Conservation (phyloP, 169 alveolate species). For the Amoebophrya sp. region DNA sequence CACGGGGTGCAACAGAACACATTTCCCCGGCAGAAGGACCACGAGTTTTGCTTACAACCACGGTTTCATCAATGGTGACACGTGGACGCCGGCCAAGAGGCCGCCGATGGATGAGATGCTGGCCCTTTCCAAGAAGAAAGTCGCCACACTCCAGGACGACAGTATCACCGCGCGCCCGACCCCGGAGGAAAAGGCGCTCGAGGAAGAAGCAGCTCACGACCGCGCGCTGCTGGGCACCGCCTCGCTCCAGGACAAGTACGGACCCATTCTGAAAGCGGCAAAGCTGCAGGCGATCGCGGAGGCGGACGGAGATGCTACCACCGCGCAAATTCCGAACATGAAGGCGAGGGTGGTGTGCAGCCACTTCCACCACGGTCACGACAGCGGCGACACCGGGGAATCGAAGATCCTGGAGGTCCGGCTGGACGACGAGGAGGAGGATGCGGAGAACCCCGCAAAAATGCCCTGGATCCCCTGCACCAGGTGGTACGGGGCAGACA, state of each 20-base stretch:
- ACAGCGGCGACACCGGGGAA: not conserved
- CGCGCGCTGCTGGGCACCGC: no score
- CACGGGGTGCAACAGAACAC: no score
- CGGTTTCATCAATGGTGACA: not conserved
- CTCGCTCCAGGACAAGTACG: no score
- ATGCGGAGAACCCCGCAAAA: no score
- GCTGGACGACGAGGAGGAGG: no score
- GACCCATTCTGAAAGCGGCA: not conserved
- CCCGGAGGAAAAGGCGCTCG: no score
- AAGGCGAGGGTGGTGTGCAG: not conserved
- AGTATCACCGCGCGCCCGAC: no score
- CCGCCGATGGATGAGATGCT: not conserved
- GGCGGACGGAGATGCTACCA: not conserved
- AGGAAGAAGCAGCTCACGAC: no score
- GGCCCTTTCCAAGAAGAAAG: no score
- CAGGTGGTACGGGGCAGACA: not conserved
- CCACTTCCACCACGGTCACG: not conserved
- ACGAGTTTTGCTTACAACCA: not conserved
- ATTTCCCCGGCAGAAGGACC: not conserved
- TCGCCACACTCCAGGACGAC: no score
- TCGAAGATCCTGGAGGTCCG: not conserved
- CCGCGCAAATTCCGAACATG: no score
- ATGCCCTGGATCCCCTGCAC: constrained; percentile 6
- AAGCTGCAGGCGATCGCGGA: not conserved
- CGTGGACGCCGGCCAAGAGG: not conserved